These are phyloP conservation scores for Ramalina intermedia DNA, from an alignment of 495 filamentous ascomycete genomes.

Conservation along the genomic window DNA sequence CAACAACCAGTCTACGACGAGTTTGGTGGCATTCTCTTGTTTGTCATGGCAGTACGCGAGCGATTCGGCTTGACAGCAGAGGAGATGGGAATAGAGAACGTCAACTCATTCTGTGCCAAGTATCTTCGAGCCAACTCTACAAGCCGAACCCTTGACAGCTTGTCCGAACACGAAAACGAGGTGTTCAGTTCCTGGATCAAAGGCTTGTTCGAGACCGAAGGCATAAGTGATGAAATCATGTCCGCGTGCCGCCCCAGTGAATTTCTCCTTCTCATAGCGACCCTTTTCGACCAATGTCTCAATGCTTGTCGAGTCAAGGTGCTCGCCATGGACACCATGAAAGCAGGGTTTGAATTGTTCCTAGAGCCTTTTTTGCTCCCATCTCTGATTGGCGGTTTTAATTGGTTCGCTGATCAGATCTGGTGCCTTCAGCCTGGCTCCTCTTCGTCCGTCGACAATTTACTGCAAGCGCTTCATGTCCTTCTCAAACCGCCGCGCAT, in stretches of 20 bases:
- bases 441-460: slow-evolving; percentile 33
- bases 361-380: slow-evolving; percentile 83
- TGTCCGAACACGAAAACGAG: slow-evolving; percentile 58
- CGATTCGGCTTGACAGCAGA: slow-evolving; percentile 59
- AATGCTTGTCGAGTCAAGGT: slow-evolving; percentile 55
- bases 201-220: slow-evolving; percentile 73
- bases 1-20: slow-evolving; percentile 96
- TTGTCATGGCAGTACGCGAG: slow-evolving; percentile 69
- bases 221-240: slow-evolving; percentile 80
- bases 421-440: slow-evolving; percentile 44
- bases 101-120: slow-evolving; percentile 63
- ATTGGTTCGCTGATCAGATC: slow-evolving; percentile 69
- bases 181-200: slow-evolving; percentile 75
- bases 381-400: slow-evolving; percentile 66
- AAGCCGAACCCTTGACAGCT: slow-evolving; percentile 45
- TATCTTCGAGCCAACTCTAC: slow-evolving; percentile 52
- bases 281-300: slow-evolving; percentile 73
- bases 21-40: slow-evolving; percentile 74
- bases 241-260: slow-evolving; percentile 82
- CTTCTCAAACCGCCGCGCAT: slow-evolving; percentile 63
- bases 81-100: slow-evolving; percentile 48
- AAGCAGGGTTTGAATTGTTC: slow-evolving; percentile 78
- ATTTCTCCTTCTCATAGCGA: slow-evolving; percentile 84
- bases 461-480: slow-evolving; percentile 58
- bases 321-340: slow-evolving; percentile 66